These are phyloP conservation scores for Xylaria flabelliformis DNA, from an alignment of 495 filamentous ascomycete species.

Conservation along the genomic window DNA sequence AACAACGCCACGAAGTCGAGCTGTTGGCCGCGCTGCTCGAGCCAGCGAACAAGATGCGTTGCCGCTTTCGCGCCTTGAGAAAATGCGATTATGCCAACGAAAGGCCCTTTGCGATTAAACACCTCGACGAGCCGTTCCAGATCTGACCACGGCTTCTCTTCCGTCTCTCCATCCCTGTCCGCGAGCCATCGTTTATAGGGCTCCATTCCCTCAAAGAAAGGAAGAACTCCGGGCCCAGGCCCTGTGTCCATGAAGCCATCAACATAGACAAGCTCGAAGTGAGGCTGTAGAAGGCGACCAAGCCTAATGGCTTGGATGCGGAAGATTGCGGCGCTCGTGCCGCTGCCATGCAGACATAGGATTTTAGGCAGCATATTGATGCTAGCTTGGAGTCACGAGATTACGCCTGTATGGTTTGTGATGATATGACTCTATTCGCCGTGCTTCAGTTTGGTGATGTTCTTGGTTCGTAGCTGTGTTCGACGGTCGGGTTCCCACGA, in stretches of 20 bases:
- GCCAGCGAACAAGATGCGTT: constrained; percentile 30
- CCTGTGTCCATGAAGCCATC: constrained; percentile 26
- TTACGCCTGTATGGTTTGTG: neutral
- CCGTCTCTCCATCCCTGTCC: constrained; percentile 18
- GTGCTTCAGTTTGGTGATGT: neutral
- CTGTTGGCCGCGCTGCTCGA: constrained; percentile 28
- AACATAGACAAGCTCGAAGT: constrained; percentile 39
- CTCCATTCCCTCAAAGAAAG: constrained; percentile 37
- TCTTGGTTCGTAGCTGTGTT: neutral
- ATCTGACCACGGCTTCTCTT: constrained; percentile 16
- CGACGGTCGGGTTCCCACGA: neutral
- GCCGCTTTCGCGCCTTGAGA: constrained; percentile 42
- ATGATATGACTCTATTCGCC: neutral
- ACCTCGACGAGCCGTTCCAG: constrained; percentile 21
- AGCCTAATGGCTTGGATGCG: constrained; percentile 39
- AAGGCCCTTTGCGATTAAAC: constrained; percentile 28
- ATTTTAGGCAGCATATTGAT: constrained; percentile 30
- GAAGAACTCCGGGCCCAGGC: constrained; percentile 36
- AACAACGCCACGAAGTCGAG: constrained; percentile 32
- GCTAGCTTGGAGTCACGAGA: neutral
- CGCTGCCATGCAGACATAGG: constrained; percentile 32
- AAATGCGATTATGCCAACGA: constrained; percentile 42
- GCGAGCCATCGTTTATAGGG: constrained; percentile 38
- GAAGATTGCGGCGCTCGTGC: constrained; percentile 38
- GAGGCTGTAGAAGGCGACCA: constrained; percentile 26